Conservation (phyloP, 148 eudicot genomes). For the Rhododendron simsii region DNA sequence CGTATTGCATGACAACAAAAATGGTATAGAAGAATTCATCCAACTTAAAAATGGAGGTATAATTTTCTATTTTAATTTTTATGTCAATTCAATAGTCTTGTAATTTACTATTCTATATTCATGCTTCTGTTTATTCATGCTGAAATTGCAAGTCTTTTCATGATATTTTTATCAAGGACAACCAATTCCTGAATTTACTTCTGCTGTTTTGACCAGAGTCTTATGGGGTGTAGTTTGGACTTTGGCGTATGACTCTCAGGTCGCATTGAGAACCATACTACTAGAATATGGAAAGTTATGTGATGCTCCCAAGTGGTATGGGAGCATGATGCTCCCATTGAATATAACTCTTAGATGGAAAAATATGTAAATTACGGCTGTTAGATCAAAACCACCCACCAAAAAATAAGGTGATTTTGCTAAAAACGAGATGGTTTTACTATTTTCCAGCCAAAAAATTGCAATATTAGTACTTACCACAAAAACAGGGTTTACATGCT, state of each 20-base stretch:
- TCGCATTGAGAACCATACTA: background rate
- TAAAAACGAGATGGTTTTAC: too few relatives aligned
- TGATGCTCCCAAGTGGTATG: too few relatives aligned
- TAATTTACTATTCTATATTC: background rate
- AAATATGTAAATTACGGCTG: too few relatives aligned
- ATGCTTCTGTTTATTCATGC: background rate
- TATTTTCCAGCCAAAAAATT: too few relatives aligned
- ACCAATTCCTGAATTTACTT: background rate
- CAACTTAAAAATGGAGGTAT: slow-evolving; percentile 69
- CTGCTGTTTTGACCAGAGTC: background rate
- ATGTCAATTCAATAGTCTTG: background rate
- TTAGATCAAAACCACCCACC: too few relatives aligned
- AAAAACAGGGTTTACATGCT: too few relatives aligned
- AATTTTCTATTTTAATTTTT: slow-evolving; percentile 12
- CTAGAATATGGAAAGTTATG: too few relatives aligned
- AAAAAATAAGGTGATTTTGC: too few relatives aligned
- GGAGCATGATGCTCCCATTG: too few relatives aligned
- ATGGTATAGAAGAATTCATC: slow-evolving; percentile 42
- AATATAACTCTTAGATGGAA: too few relatives aligned
- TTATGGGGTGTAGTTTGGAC: background rate
- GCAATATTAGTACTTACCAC: too few relatives aligned
- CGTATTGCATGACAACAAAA: slow-evolving; percentile 61
- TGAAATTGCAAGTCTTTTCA: background rate
- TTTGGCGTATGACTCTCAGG: background rate
- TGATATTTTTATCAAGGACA: background rate